A percentile compares a stretch with the other conserved stretches of the same genome.
phyloP scores from a whole-genome alignment of 2,329 filamentous ascomycete genomes.

The Aquanectria penicillioides region DNA sequence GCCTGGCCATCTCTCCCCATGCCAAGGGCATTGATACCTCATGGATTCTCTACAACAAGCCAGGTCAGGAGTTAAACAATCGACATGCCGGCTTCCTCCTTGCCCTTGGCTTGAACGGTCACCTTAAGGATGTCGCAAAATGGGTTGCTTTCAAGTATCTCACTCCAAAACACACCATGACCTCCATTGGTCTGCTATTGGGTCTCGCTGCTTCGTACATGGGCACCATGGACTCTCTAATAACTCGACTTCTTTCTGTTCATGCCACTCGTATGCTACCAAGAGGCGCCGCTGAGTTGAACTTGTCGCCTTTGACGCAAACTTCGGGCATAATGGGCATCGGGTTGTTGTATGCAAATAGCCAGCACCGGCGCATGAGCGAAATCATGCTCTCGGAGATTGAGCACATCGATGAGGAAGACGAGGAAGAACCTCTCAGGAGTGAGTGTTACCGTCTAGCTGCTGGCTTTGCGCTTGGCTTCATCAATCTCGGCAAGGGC shows the following conservation, averaged over 20 bases:
- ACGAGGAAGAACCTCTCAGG: conserved; percentile 85
- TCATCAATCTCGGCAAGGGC: conserved; percentile 94
- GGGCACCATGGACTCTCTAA: conserved; percentile 96
- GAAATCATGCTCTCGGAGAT: conserved; percentile 99
- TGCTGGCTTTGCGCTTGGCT: conserved; percentile 90
- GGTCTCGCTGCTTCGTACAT: conserved; percentile 93
- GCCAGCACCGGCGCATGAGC: conserved; percentile 97
- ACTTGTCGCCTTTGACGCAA: conserved; percentile 91
- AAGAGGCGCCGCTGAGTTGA: conserved; percentile 90
- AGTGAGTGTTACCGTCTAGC: conserved; percentile 97
- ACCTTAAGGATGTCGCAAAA: conserved; percentile 93
- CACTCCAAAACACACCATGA: conserved; percentile 99
- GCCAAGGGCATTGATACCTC: conserved; percentile 97
- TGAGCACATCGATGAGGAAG: conserved; percentile 81
- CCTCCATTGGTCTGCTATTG: conserved; percentile 92
- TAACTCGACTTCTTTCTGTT: conserved; percentile 91
- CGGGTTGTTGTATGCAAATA: conserved; percentile 91
- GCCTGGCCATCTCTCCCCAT: conserved; percentile 87
- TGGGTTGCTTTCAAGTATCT: conserved; percentile 99
- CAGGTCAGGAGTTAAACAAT: conserved; percentile 85
- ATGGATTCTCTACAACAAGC: conserved; percentile 99
- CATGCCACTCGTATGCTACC: conserved; percentile 96
- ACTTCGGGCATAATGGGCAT: conserved; percentile 98
- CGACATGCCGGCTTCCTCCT: conserved; percentile 95
- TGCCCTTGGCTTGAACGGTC: conserved; percentile 91